Evolutionary conservation across 1,284 basidiomycete genomes (phyloP), one percentile per base, ranked within the genome.

Genomic region (Singerocomus inundabilis): DNA sequence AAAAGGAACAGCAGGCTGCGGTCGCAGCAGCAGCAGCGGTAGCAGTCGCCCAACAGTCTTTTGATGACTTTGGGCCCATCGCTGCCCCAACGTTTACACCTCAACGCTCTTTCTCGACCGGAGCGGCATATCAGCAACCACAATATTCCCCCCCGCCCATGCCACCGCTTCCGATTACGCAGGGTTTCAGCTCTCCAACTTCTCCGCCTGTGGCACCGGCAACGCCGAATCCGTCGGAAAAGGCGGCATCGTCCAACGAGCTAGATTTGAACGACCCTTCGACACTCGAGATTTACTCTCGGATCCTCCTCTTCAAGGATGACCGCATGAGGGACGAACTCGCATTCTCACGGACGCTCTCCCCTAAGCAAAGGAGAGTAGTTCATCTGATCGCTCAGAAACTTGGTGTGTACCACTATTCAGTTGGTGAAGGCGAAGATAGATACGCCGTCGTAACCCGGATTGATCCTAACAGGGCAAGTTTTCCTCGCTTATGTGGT

Each of bases 301-400:
- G 95, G 57, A 93, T 98, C 49, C 75, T 98, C 40, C 79, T 98
- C 36, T 99, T 99, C 85, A 98, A 97, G 73, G 95, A 98, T 62
- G 96, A 99, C 69, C 86, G 82, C 56, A 95, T 99, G 91, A 84
- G 97, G 30, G 96, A 99, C 62, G 96, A 99, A 71, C 83, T 99
- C 35, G 91, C 93, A 5, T 98, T 99, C 69, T 95, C 94, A 30
- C 78, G 91, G 54, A 87, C 86, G 16, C 79, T 98, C 16, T 79
- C 82, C 18, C 81, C 93, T 15, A 88, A 89, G 64, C 95, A 98
- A 70, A 77, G 96, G 46, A 78, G 94, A 54, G 88, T 94, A 16
- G 96, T 99, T 16, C 96, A 99, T 69, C 79, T 98, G 48, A 90
- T 99, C 46, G 95, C 97, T 3, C 93, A 96, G 71, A 97, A 93